These are phyloP conservation scores for Alternaria tenuissima DNA, from an alignment of 2,329 filamentous ascomycete species.

Conservation along the genomic window DNA sequence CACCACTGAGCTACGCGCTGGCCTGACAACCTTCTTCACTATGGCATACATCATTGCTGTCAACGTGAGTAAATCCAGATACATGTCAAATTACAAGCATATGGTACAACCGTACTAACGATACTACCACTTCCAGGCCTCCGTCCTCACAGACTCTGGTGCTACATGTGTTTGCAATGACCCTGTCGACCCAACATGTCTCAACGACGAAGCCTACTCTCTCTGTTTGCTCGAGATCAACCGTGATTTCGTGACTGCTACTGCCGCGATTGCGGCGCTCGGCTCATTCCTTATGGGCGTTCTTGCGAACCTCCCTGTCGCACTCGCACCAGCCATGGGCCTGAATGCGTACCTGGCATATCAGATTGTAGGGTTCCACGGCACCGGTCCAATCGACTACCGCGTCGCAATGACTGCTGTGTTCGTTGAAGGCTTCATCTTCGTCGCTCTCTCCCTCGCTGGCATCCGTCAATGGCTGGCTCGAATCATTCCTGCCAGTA, in stretches of 20 bases:
- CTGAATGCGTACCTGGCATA: conserved; percentile 91
- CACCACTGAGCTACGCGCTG: conserved; percentile 83
- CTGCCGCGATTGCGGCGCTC: conserved; percentile 82
- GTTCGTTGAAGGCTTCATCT: conserved; percentile 88
- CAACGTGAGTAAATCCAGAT: conserved; percentile 54
- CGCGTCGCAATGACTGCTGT: conserved; percentile 81
- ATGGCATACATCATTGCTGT: conserved; percentile 69
- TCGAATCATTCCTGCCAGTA: conserved; percentile 73
- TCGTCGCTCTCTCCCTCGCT: conserved; percentile 77
- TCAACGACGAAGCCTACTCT: conserved; percentile 65
- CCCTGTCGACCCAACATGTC: conserved; percentile 61
- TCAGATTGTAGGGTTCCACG: conserved; percentile 79
- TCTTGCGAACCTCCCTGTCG: conserved; percentile 80
- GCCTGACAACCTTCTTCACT: conserved; percentile 72
- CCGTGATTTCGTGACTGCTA: conserved; percentile 83
- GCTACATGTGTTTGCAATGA: conserved; percentile 78
- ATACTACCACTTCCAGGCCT: conserved; percentile 36
- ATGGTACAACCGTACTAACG: not conserved
- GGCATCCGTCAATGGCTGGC: conserved; percentile 75
- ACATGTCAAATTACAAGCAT: conserved; percentile 40
- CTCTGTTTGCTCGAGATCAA: conserved; percentile 71
- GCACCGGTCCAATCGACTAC: conserved; percentile 72
- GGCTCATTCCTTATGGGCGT: conserved; percentile 83
- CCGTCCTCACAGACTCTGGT: conserved; percentile 74
- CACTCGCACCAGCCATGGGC: conserved; percentile 78